Evolutionary conservation across 163 green algal species (phyloP).

Genomic region (Prototheca stagnorum): DNA sequence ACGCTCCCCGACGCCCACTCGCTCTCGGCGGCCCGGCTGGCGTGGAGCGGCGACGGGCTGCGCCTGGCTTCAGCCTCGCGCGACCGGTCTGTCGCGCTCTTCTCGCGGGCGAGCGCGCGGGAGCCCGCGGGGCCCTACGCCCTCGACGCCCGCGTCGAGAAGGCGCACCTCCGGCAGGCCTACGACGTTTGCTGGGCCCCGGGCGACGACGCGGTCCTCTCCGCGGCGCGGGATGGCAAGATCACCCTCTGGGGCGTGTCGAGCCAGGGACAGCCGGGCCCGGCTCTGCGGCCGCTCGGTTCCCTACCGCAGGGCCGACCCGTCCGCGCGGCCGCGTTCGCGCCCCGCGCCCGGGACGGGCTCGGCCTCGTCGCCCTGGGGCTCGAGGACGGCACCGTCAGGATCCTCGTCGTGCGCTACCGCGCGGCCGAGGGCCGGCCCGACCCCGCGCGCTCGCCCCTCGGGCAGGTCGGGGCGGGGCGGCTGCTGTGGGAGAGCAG

Average conservation of each 20-base stretch:
- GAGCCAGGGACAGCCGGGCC: not conserved
- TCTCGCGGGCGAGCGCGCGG: too few species aligned
- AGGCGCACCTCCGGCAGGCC: conserved; percentile 58
- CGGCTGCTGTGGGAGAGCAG: too few species aligned
- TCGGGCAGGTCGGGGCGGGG: not conserved
- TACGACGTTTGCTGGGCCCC: conserved; percentile 56
- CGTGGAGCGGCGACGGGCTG: conserved; percentile 51
- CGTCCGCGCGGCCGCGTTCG: conserved; percentile 39
- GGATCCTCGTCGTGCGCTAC: conserved; percentile 38
- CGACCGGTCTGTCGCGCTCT: conserved; percentile 57
- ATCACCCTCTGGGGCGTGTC: conserved; percentile 59
- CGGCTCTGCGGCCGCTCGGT: not conserved
- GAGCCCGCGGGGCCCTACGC: too few species aligned
- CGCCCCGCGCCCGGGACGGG: too few species aligned
- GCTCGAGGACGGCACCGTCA: conserved; percentile 38
- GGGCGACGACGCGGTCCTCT: conserved; percentile 44
- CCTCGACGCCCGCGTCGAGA: too few species aligned
- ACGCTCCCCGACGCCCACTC: conserved; percentile 54
- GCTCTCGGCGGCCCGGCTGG: conserved; percentile 81
- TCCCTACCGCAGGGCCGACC: conserved; percentile 16
- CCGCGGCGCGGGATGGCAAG: conserved; percentile 50
- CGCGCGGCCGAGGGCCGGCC: not conserved
- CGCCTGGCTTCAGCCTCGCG: conserved; percentile 51
- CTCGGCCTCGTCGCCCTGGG: conserved; percentile 53
- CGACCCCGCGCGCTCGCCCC: not conserved